Evolutionary conservation across 768 basidiomycete species (phyloP), one percentile per base, ranked within the genome.

Genomic region (Mycena olivaceomarginata): DNA sequence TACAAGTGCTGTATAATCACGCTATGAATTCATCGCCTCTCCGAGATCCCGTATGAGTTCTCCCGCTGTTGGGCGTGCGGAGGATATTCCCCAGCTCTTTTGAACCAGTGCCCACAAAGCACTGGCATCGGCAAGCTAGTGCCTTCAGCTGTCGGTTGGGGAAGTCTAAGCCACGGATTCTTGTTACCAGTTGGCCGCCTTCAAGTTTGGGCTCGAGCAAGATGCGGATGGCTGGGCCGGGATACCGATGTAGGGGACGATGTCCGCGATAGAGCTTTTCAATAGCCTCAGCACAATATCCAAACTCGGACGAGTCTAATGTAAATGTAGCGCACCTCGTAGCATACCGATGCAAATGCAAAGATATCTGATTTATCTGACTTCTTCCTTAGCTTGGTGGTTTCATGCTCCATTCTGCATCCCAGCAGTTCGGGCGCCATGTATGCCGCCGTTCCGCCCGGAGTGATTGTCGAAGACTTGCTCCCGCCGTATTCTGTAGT

Each of bases 271-370:
- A 69, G 13, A 69, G 39, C 67, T 69, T 43, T 59, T 9, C 13
- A n/a, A 5, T 20, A 40, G 5, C 18, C 41, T 39, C 22, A 25
- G 43, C 18, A 51, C 18, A 51, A 16, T 5, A 25, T 7, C 18
- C 16, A 16, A 20, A 20, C 15, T 20, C 7, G 16, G 7, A 20
- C 18, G 15, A 31, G 31, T 31, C 31, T 31, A 31, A 31, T 31
- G 2, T 31, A 31, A 31, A 20, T 51, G 48, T 51, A 13, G 48
- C 67, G 13, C n/a, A 69, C 67, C 39, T 18, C 40, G 41, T 69
- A 69, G 41, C 67, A 69, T 16, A 69, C 67, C 15, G 67, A 39
- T 45, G 56, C 67, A 57, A 69, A 69, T 25, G 67, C 67, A 69
- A 69, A 69, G n/a, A 57, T 16, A 11, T 69, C 56, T 57, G 67